Percentiles rank a stretch among this genome's conserved stretches.
These are phyloP conservation scores for Russula griseocarnosa DNA, from an alignment of 768 basidiomycete species.

Conservation along the genomic window DNA sequence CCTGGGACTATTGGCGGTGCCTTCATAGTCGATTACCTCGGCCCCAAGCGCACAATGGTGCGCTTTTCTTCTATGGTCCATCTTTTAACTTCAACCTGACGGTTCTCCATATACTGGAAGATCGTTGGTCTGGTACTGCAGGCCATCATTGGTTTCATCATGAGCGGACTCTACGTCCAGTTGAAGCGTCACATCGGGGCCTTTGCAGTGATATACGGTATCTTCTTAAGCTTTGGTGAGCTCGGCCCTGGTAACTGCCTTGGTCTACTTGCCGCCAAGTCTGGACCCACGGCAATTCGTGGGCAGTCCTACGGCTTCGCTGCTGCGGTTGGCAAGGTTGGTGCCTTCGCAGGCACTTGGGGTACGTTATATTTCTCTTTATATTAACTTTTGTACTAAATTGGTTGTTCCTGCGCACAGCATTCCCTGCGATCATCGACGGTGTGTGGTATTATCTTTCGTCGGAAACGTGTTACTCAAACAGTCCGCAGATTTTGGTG, in stretches of 20 bases:
- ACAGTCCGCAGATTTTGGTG: conserved; percentile 54
- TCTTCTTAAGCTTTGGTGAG: conserved; percentile 89
- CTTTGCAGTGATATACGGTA: conserved; percentile 84
- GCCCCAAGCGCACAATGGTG: conserved; percentile 75
- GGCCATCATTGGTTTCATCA: conserved; percentile 78
- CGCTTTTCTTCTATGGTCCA: conserved; percentile 15
- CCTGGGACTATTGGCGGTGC: conserved; percentile 71
- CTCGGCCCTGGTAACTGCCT: conserved; percentile 84
- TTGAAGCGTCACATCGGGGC: conserved; percentile 63
- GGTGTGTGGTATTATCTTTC: conserved; percentile 37
- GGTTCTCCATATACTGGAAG: conserved; percentile 46
- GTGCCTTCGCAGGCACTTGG: conserved; percentile 82
- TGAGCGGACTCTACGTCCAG: conserved; percentile 74
- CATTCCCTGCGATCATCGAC: conserved; percentile 62
- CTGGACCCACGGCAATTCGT: conserved; percentile 78
- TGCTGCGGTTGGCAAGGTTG: conserved; percentile 81
- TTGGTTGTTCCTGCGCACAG: conserved; percentile 35
- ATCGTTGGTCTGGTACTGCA: conserved; percentile 65
- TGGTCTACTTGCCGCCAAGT: conserved; percentile 82
- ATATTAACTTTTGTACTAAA: neutral
- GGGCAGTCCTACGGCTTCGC: conserved; percentile 85
- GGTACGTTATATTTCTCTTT: conserved; percentile 41
- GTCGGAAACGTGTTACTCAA: conserved; percentile 5
- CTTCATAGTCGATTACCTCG: conserved; percentile 69
- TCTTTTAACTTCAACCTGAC: conserved; percentile 3